Conservation (phyloP, 345 rosid species). For the Eucalyptus fibrosa region DNA sequence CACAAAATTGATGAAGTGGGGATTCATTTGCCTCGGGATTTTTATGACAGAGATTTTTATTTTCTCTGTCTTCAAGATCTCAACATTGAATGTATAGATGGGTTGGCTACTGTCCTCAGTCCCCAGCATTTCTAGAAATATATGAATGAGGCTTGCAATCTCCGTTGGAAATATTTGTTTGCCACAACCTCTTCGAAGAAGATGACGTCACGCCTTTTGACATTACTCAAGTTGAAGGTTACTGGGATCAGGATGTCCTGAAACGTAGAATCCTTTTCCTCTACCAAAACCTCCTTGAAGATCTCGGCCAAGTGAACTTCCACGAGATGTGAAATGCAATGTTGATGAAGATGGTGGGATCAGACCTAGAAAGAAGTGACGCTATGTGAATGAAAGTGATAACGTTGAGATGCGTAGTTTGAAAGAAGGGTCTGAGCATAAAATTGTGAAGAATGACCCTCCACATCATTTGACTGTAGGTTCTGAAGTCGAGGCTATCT, state of each 20-base stretch:
- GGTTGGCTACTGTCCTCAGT: slow-evolving; percentile 67
- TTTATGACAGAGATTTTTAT: slow-evolving; percentile 73
- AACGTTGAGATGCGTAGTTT: not conserved
- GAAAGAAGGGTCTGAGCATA: not conserved
- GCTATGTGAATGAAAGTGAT: slow-evolving; percentile 13
- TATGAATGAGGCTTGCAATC: slow-evolving; percentile 9
- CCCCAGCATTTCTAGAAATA: slow-evolving; percentile 53
- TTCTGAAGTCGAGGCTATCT: slow-evolving; percentile 48
- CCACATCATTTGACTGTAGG: slow-evolving; percentile 28
- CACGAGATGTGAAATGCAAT: not conserved
- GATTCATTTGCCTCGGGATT: slow-evolving; percentile 35
- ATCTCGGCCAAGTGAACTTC: slow-evolving; percentile 2
- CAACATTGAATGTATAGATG: slow-evolving; percentile 74
- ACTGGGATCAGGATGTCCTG: slow-evolving; percentile 61
- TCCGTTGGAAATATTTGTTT: slow-evolving; percentile 34
- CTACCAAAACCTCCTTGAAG: slow-evolving; percentile 1
- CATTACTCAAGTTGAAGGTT: slow-evolving; percentile 54
- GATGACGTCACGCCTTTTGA: slow-evolving; percentile 53
- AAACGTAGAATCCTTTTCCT: slow-evolving; percentile 11
- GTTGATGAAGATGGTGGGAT: slow-evolving; percentile 8
- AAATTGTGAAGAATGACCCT: not conserved
- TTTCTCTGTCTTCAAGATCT: slow-evolving; percentile 87
- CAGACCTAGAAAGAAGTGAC: slow-evolving; percentile 38
- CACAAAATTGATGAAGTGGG: slow-evolving; percentile 85
- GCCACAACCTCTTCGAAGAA: slow-evolving; percentile 41